Conservation (phyloP, 768 basidiomycete species). For the Termitomyces titanicus region DNA sequence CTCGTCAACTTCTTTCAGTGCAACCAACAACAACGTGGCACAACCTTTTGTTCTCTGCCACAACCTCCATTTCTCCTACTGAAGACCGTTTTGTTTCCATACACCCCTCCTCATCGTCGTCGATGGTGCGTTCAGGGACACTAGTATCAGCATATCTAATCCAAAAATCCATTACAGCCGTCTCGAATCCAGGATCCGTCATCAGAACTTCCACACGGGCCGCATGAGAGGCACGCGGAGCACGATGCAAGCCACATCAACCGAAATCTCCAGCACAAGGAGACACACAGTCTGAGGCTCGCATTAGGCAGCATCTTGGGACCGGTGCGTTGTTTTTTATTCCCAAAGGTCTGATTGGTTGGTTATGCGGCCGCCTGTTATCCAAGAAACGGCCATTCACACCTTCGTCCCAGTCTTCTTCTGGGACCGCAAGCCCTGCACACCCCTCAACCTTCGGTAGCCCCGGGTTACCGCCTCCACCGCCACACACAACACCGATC, state of each 20-base stretch:
- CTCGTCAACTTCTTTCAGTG: not conserved
- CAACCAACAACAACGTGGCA: not conserved
- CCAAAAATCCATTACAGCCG: constrained; percentile 20
- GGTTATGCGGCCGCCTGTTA: constrained; percentile 8
- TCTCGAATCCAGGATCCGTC: constrained; percentile 32
- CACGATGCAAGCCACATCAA: constrained; percentile 22
- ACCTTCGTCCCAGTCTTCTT: constrained; percentile 41
- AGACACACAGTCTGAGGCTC: constrained; percentile 50
- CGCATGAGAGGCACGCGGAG: constrained; percentile 19
- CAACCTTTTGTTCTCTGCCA: not conserved
- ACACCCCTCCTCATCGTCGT: not conserved
- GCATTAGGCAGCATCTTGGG: constrained; percentile 59
- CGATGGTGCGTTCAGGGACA: not conserved
- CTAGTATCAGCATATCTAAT: not conserved
- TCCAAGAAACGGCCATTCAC: constrained; percentile 49
- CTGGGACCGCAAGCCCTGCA: constrained; percentile 49
- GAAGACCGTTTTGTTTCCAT: not conserved
- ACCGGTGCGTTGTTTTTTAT: constrained; percentile 40
- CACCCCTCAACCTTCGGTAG: constrained; percentile 29
- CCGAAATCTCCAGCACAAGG: constrained; percentile 38
- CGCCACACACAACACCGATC: constrained; percentile 19
- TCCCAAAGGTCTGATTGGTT: constrained; percentile 7
- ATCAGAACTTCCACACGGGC: constrained; percentile 22
- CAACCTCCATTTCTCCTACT: not conserved
- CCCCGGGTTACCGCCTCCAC: constrained; percentile 23